Percentiles rank a stretch among this genome's conserved stretches.
These are phyloP conservation scores for Glomus cerebriforme DNA, from an alignment of 192 early-diverging fungal species.

Conservation along the genomic window DNA sequence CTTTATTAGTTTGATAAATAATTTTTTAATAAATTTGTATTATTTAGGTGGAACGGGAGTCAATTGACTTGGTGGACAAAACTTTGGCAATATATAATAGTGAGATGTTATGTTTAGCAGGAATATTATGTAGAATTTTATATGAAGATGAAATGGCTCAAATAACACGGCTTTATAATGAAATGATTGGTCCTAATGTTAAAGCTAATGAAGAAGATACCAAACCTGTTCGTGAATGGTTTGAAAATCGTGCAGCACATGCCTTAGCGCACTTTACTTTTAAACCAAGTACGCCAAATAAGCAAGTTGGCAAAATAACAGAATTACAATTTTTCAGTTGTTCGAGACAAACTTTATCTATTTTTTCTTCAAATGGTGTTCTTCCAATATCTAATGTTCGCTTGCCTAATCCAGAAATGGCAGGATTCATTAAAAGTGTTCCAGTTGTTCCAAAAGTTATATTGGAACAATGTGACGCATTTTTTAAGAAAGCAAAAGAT, in stretches of 20 bases:
- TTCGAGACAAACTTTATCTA: slow-evolving; percentile 48
- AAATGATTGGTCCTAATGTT: not conserved
- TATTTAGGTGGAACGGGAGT: slow-evolving; percentile 72
- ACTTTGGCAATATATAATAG: slow-evolving; percentile 79
- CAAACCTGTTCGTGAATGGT: not conserved
- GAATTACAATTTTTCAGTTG: slow-evolving; percentile 60
- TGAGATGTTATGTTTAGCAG: slow-evolving; percentile 75
- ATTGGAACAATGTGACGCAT: slow-evolving; percentile 53
- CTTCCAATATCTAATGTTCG: slow-evolving; percentile 53
- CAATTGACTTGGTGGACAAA: slow-evolving; percentile 88
- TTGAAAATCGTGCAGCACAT: slow-evolving; percentile 66
- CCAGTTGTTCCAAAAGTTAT: slow-evolving; percentile 60
- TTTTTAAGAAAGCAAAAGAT: slow-evolving; percentile 55
- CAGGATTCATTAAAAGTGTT: slow-evolving; percentile 62
- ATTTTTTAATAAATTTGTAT: not conserved
- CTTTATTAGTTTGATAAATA: not conserved
- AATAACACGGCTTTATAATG: slow-evolving; percentile 56
- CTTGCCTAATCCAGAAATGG: slow-evolving; percentile 60
- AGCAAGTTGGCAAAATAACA: slow-evolving; percentile 61
- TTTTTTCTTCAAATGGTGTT: slow-evolving; percentile 72
- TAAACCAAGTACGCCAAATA: slow-evolving; percentile 68
- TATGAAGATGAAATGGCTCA: slow-evolving; percentile 78
- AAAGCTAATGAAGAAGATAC: not conserved
- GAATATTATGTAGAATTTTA: slow-evolving; percentile 70
- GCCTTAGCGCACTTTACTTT: slow-evolving; percentile 70